Percentiles rank a stretch among this genome's conserved stretches.
phyloP scores from a whole-genome alignment of 352 stramenopile species.

The Phytophthora kernoviae region DNA sequence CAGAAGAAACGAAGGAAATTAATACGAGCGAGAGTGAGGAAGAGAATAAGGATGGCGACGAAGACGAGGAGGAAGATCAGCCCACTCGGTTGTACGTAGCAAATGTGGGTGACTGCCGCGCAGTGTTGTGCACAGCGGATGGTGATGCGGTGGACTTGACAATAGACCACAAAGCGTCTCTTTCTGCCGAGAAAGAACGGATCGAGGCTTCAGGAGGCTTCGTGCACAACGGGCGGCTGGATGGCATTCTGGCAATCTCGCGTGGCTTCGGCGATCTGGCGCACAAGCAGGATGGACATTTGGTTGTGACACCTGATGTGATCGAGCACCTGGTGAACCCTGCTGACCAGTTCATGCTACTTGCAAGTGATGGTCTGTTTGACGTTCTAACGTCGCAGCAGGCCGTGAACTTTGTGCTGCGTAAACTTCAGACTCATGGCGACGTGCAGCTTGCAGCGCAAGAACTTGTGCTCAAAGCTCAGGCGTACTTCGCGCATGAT shows the following conservation, averaged over 20 bases:
- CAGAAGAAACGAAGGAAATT: conserved; percentile 14
- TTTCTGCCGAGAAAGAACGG: conserved; percentile 74
- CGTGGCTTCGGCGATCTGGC: conserved; percentile 89
- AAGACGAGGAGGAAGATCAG: conserved; percentile 29
- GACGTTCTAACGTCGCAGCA: conserved; percentile 92
- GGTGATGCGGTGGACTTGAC: conserved; percentile 82
- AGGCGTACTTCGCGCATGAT: conserved; percentile 90
- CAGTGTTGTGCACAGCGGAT: conserved; percentile 80
- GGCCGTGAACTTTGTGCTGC: conserved; percentile 90
- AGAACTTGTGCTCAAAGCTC: conserved; percentile 87
- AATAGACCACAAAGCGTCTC: conserved; percentile 87
- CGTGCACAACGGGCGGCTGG: conserved; percentile 88
- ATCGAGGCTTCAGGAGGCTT: conserved; percentile 86
- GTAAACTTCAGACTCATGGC: conserved; percentile 86
- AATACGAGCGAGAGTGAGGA: not conserved
- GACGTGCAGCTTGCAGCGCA: conserved; percentile 90
- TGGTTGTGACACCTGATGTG: conserved; percentile 86
- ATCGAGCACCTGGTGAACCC: conserved; percentile 59
- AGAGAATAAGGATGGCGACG: conserved; percentile 3
- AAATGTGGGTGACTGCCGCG: conserved; percentile 91
- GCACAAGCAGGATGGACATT: conserved; percentile 89
- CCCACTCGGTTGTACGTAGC: conserved; percentile 78
- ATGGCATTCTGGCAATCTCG: conserved; percentile 89
- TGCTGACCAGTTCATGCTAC: conserved; percentile 90
- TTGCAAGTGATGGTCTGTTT: conserved; percentile 92